Percentiles rank a stretch among this genome's conserved stretches.
phyloP scores from a whole-genome alignment of 1,284 basidiomycete genomes.

The Microbotryomycetes sp. region DNA sequence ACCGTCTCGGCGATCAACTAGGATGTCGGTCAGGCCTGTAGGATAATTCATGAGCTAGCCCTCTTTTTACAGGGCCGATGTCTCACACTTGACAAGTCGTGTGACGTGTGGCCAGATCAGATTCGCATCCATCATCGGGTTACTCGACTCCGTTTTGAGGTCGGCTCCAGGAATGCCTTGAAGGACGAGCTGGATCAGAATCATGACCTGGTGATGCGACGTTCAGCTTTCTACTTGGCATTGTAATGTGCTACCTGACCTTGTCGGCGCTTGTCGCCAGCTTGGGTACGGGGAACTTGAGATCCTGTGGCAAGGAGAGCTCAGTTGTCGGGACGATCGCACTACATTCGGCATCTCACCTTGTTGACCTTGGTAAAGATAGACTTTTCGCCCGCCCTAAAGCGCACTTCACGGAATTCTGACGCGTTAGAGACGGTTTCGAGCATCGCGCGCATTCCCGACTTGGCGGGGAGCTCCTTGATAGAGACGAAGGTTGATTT shows the following conservation, averaged over 20 bases:
- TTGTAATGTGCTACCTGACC: conserved; percentile 6
- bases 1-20: conserved; percentile 23
- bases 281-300: conserved; percentile 27
- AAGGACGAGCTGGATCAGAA: conserved; percentile 28
- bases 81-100: conserved; percentile 27
- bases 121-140: conserved; percentile 20
- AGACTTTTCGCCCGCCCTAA: conserved; percentile 41
- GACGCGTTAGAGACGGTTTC: conserved; percentile 34
- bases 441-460: conserved; percentile 26
- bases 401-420: conserved; percentile 38
- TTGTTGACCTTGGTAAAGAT: conserved; percentile 22
- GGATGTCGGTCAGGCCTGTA: conserved; percentile 29
- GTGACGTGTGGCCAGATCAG: conserved; percentile 21
- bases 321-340: no score
- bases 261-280: conserved; percentile 26
- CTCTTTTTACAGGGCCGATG: no score
- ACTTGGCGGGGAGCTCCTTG: conserved; percentile 19
- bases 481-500: conserved; percentile 27
- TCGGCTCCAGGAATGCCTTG: conserved; percentile 20
- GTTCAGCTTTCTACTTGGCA: not conserved
- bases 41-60: no score
- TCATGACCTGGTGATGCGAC: conserved; percentile 4
- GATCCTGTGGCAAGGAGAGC: not conserved
- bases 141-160: conserved; percentile 22
- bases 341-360: not conserved